Conservation (phyloP, 2,329 filamentous ascomycete genomes). For the Ascochyta koolunga region DNA sequence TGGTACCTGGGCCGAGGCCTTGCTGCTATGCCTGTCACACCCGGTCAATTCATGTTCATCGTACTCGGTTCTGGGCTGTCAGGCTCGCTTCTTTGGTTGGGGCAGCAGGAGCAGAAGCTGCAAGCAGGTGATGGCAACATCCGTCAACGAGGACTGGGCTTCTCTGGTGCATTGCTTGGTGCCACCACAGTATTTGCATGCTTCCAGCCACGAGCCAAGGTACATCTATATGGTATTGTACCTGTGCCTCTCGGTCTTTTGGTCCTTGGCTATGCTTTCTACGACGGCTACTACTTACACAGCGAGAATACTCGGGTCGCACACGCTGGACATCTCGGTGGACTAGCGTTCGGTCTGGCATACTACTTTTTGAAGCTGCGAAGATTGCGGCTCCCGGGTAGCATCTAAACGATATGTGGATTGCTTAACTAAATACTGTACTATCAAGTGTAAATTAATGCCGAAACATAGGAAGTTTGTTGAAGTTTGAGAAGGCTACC, state of each 20-base stretch:
- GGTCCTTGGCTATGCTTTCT: conserved; percentile 43
- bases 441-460: not conserved
- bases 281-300: conserved; percentile 50
- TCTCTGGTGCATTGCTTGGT: conserved; percentile 52
- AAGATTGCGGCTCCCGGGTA: conserved; percentile 2
- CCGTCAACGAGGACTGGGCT: conserved; percentile 29
- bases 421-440: not conserved
- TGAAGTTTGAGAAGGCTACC: not conserved
- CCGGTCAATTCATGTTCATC: conserved; percentile 30
- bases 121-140: conserved; percentile 10
- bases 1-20: conserved; percentile 47
- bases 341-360: conserved; percentile 47
- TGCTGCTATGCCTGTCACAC: conserved; percentile 38
- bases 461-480: not conserved
- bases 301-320: conserved; percentile 33
- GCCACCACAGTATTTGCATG: conserved; percentile 48
- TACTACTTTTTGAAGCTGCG: conserved; percentile 33
- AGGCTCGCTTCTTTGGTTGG: conserved; percentile 28
- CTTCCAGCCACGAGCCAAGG: conserved; percentile 42
- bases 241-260: conserved; percentile 50
- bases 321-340: conserved; percentile 56
- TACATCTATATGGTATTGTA: conserved; percentile 48
- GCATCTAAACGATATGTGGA: not conserved
- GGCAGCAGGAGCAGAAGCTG: conserved; percentile 12
- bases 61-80: conserved; percentile 40